phyloP scores from a whole-genome alignment of 352 stramenopile genomes.

The Globisporangium splendens region DNA sequence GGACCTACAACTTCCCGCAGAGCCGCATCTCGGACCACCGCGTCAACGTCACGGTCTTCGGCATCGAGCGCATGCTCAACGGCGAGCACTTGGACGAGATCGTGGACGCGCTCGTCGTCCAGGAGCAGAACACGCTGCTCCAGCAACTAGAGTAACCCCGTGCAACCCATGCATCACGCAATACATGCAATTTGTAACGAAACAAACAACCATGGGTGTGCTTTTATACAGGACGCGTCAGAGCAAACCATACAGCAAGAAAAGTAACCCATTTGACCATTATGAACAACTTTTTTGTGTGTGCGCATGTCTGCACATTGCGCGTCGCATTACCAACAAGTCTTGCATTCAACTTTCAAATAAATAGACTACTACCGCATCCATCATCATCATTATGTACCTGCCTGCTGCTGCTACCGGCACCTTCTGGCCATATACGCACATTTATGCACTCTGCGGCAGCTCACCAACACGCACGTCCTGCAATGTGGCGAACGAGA shows the following conservation, averaged over 20 bases:
- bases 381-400: too few species aligned
- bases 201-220: not conserved
- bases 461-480: constrained; percentile 22
- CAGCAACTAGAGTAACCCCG: constrained; percentile 50
- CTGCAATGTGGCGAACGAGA: constrained; percentile 27
- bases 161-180: too few species aligned
- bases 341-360: not conserved
- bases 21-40: constrained; percentile 96
- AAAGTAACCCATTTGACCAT: not conserved
- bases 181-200: not conserved
- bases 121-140: constrained; percentile 77
- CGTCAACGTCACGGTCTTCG: constrained; percentile 86
- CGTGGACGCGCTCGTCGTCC: constrained; percentile 72
- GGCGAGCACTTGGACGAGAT: constrained; percentile 90
- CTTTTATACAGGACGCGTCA: not conserved
- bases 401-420: too few species aligned
- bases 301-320: too few species aligned
- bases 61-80: constrained; percentile 88
- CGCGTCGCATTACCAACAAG: too few species aligned
- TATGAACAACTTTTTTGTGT: too few species aligned
- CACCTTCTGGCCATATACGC: too few species aligned
- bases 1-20: constrained; percentile 99
- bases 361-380: too few species aligned
- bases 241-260: too few species aligned
- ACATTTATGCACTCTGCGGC: constrained; percentile 5